Conservation (phyloP, 1,284 basidiomycete species). For the Exobasidium cylindrosporum region DNA sequence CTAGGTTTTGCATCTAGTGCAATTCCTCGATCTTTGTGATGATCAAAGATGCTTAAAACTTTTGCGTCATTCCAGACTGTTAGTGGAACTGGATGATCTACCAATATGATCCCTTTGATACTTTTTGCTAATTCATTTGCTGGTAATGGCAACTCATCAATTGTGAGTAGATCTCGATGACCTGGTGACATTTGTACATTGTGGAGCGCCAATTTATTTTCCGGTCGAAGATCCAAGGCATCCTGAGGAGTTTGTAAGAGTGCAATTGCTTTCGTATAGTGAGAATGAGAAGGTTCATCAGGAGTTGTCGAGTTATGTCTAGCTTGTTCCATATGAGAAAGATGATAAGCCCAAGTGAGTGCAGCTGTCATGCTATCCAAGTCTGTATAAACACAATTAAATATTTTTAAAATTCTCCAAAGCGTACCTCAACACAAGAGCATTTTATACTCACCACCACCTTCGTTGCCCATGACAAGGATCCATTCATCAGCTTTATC, state of each 20-base stretch:
- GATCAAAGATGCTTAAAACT: conserved; percentile 51
- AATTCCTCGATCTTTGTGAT: conserved; percentile 52
- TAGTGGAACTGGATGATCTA: conserved; percentile 55
- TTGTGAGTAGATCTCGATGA: conserved; percentile 55
- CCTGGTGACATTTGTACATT: conserved; percentile 50
- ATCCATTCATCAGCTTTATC: conserved; percentile 51
- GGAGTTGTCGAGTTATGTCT: not conserved
- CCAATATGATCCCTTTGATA: conserved; percentile 52
- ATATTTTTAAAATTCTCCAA: no score
- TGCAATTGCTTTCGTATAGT: conserved; percentile 34
- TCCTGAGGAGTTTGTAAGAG: conserved; percentile 46
- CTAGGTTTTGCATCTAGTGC: conserved; percentile 45
- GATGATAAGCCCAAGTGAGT: conserved; percentile 45
- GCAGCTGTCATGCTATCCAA: conserved; percentile 52
- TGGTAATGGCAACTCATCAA: conserved; percentile 55
- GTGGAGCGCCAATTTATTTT: conserved; percentile 54
- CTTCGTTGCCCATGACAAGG: conserved; percentile 56
- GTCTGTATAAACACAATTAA: conserved; percentile 36
- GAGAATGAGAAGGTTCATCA: conserved; percentile 3
- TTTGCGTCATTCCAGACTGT: conserved; percentile 43
- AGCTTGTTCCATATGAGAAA: conserved; percentile 26
- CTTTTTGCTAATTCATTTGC: conserved; percentile 42
- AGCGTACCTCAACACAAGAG: no score
- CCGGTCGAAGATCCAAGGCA: conserved; percentile 55
- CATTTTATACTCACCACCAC: conserved; percentile 52